These are phyloP conservation scores for Grammothele lineata DNA, from an alignment of 768 basidiomycete species.

Conservation along the genomic window DNA sequence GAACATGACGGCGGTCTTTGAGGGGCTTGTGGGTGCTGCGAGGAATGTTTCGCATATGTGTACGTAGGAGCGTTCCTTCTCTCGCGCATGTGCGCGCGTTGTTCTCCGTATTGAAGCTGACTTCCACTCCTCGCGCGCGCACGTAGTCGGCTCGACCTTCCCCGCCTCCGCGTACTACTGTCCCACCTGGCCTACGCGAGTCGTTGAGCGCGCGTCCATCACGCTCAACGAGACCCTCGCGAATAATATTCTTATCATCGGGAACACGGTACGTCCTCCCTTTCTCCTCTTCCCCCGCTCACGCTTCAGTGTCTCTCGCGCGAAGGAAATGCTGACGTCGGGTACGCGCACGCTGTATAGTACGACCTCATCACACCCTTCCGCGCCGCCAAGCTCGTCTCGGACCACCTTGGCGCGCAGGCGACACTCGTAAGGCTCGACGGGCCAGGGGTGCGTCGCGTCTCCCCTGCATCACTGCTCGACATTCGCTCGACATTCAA, in stretches of 20 bases:
- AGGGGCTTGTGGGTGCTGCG: neutral
- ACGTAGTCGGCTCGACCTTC: neutral
- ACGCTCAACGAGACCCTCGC: conserved; percentile 13
- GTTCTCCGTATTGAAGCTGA: too few species aligned
- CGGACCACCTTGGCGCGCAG: too few species aligned
- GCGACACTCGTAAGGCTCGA: too few species aligned
- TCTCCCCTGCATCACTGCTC: too few species aligned
- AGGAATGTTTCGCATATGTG: neutral
- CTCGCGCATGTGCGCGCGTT: too few species aligned
- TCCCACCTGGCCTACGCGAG: conserved; percentile 3
- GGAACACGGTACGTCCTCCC: conserved; percentile 9
- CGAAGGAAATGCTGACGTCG: too few species aligned
- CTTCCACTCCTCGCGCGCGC: too few species aligned
- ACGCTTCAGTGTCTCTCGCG: neutral
- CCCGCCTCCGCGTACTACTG: neutral
- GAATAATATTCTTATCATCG: conserved; percentile 9
- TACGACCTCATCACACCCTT: neutral
- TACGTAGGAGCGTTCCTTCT: neutral
- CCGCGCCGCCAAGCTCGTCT: neutral
- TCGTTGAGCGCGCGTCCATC: conserved; percentile 11
- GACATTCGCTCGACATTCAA: too few species aligned
- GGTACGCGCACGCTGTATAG: too few species aligned
- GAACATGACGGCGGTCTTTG: neutral
- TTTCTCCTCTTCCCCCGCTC: too few species aligned
- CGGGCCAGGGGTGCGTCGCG: too few species aligned